Conservation (phyloP, 2,329 filamentous ascomycete species). For the Trichophyton equinum region DNA sequence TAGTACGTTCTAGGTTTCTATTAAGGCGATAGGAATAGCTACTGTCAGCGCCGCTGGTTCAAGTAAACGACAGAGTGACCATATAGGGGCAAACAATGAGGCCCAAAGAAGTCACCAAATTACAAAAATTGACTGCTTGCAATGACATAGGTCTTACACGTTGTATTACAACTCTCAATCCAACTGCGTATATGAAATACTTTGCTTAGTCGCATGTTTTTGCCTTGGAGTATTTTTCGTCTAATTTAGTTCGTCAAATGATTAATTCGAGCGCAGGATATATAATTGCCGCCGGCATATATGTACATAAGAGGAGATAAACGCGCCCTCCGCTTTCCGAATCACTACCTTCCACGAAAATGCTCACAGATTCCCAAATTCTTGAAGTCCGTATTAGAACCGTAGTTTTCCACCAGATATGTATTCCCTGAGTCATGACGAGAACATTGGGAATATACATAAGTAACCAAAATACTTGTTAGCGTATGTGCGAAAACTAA, state of each 20-base stretch:
- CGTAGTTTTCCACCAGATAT: not conserved
- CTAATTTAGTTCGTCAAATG: not conserved
- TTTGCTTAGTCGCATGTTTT: not conserved
- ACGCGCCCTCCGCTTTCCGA: slow-evolving; percentile 47
- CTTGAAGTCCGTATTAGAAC: slow-evolving; percentile 2
- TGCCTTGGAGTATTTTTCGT: not conserved
- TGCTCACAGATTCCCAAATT: slow-evolving; percentile 8
- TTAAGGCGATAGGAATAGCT: no score
- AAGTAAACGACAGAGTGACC: no score
- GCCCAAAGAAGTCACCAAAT: no score
- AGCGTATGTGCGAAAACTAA: not conserved
- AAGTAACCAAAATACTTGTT: not conserved
- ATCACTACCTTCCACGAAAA: slow-evolving; percentile 29
- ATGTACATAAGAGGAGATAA: slow-evolving; percentile 1
- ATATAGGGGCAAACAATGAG: no score
- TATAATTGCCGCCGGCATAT: not conserved
- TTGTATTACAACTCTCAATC: not conserved
- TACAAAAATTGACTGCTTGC: no score
- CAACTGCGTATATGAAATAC: not conserved
- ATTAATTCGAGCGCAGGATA: not conserved
- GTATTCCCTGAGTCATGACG: not conserved
- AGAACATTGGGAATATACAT: not conserved
- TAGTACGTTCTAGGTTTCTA: no score
- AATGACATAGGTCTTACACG: not conserved
- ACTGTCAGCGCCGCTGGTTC: no score